phyloP scores from a whole-genome alignment of 805 yeast species.

The Wickerhamomyces kurtzmanii region DNA sequence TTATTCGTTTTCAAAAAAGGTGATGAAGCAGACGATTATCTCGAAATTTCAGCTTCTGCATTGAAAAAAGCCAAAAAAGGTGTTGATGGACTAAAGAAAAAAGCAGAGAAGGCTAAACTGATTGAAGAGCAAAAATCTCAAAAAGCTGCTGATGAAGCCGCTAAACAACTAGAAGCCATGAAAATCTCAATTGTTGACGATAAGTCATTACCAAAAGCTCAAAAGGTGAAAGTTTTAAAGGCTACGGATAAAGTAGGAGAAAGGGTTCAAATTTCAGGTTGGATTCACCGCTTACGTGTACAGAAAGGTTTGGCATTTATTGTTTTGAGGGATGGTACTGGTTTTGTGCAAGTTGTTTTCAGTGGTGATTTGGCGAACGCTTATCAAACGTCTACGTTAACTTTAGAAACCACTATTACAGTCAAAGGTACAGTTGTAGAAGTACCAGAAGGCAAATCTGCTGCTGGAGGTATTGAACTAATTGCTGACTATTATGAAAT shows the following conservation, averaged over 20 bases:
- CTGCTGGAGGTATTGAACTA: conserved; percentile 96
- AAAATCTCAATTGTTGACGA: conserved; percentile 73
- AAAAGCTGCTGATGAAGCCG: conserved; percentile 62
- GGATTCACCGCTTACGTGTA: conserved; percentile 91
- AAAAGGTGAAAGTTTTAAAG: conserved; percentile 51
- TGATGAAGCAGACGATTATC: conserved; percentile 52
- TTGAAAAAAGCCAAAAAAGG: conserved; percentile 95
- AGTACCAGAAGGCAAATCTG: conserved; percentile 92
- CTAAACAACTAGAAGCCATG: conserved; percentile 69
- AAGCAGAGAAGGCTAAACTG: conserved; percentile 38
- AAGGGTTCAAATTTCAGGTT: conserved; percentile 79
- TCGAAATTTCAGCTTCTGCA: conserved; percentile 81
- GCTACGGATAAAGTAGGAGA: conserved; percentile 46
- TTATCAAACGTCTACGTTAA: conserved; percentile 71
- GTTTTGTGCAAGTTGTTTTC: conserved; percentile 79
- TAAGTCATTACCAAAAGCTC: conserved; percentile 58
- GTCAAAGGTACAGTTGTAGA: conserved; percentile 74
- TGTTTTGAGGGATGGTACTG: conserved; percentile 93
- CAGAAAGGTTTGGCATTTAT: conserved; percentile 91
- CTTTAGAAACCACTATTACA: conserved; percentile 78
- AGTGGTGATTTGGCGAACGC: conserved; percentile 91
- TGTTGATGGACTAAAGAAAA: conserved; percentile 81
- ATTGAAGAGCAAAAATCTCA: conserved; percentile 41
- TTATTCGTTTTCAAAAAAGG: conserved; percentile 50
- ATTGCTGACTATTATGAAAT: conserved; percentile 84